These are phyloP conservation scores for Fusarium falciforme DNA, from an alignment of 2,329 filamentous ascomycete genomes.

Conservation along the genomic window DNA sequence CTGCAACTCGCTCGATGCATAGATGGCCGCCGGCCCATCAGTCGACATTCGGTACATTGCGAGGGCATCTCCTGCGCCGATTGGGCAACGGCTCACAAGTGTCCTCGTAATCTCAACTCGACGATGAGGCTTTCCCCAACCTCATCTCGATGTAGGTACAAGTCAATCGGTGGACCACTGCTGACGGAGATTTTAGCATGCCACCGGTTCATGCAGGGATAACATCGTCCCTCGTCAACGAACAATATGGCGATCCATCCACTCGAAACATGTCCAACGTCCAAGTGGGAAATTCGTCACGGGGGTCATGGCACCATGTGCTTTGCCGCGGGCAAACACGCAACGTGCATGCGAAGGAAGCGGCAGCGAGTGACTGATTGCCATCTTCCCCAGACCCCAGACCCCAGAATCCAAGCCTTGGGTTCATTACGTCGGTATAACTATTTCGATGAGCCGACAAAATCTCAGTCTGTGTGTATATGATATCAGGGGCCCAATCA, in stretches of 20 bases:
- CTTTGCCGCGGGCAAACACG: neutral
- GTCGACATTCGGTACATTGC: slow-evolving; percentile 11
- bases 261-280: neutral
- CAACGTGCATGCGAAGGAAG: neutral
- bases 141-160: neutral
- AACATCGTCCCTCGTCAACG: slow-evolving; percentile 1
- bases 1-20: slow-evolving; percentile 30
- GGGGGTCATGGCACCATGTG: slow-evolving; percentile 11
- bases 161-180: neutral
- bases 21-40: slow-evolving; percentile 14
- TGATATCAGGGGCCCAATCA: slow-evolving; percentile 21
- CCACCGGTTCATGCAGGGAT: slow-evolving; percentile 30
- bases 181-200: slow-evolving; percentile 3
- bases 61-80: neutral
- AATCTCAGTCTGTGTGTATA: slow-evolving; percentile 10
- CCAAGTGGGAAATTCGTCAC: slow-evolving; percentile 4
- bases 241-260: slow-evolving; percentile 14
- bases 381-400: slow-evolving; percentile 8
- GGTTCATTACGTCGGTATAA: slow-evolving; percentile 34
- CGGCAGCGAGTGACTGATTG: neutral
- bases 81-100: slow-evolving; percentile 6
- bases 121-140: slow-evolving; percentile 12
- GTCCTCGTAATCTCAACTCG: slow-evolving; percentile 10
- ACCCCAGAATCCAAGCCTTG: neutral
- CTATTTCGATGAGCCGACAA: slow-evolving; percentile 30